A percentile compares a stretch with the other conserved stretches of the same genome.
phyloP scores from a whole-genome alignment of 1,139 yeast genomes.

The Sugiyamaella sp. region DNA sequence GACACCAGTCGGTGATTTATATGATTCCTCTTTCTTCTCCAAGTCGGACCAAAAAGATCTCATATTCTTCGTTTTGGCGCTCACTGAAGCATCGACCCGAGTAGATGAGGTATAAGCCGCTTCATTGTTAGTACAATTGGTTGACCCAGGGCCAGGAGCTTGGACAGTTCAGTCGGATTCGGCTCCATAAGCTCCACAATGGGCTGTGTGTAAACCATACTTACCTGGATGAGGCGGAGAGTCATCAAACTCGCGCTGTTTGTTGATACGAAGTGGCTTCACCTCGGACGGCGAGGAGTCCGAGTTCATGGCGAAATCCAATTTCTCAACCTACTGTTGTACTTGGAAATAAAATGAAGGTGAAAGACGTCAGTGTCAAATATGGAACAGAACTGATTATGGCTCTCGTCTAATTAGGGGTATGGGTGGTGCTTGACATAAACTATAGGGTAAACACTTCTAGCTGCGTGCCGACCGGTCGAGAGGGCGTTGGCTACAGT shows the following conservation, averaged over 20 bases:
- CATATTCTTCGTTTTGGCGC: slow-evolving; percentile 35
- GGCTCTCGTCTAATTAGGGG: neutral
- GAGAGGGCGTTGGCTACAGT: neutral
- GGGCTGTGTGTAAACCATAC: neutral
- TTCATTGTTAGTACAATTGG: slow-evolving; percentile 1
- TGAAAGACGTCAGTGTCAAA: neutral
- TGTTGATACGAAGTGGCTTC: slow-evolving; percentile 9
- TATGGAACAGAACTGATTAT: neutral
- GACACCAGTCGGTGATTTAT: slow-evolving; percentile 25
- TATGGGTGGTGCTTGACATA: neutral
- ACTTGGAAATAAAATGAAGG: neutral
- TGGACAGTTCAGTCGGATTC: too few species aligned
- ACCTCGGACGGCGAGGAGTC: slow-evolving; percentile 3
- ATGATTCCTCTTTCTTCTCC: slow-evolving; percentile 31
- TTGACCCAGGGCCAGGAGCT: too few species aligned
- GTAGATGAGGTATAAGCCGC: slow-evolving; percentile 15
- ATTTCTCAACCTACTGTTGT: neutral
- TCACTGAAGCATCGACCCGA: slow-evolving; percentile 20
- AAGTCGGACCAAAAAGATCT: slow-evolving; percentile 39
- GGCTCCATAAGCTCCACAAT: too few species aligned
- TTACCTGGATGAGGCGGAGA: slow-evolving; percentile 16
- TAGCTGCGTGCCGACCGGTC: neutral
- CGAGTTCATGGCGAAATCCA: neutral
- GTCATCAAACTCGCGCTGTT: neutral
- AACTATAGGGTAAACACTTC: neutral